Evolutionary conservation across 2,329 filamentous ascomycete genomes (phyloP).

Genomic region (Claviceps maximensis): DNA sequence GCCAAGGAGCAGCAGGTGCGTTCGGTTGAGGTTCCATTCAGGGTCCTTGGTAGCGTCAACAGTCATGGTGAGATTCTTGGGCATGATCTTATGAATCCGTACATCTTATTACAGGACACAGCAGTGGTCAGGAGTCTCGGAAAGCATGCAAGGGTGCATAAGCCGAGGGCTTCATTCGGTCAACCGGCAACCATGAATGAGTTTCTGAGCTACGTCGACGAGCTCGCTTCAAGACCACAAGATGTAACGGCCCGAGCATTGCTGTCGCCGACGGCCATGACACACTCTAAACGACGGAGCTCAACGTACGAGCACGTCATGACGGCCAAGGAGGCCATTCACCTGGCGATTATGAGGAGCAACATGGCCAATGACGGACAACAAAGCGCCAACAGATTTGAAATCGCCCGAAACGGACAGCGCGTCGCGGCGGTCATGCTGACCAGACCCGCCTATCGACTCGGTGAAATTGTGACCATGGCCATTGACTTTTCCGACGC

Average conservation of each 20-base stretch:
- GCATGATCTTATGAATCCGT: constrained; percentile 89
- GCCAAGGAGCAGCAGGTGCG: constrained; percentile 70
- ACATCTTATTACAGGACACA: constrained; percentile 75
- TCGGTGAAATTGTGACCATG: constrained; percentile 77
- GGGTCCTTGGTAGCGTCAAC: constrained; percentile 87
- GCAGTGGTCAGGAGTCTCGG: constrained; percentile 46
- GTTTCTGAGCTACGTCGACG: constrained; percentile 66
- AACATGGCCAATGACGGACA: constrained; percentile 54
- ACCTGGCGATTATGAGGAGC: constrained; percentile 77
- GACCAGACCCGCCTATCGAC: constrained; percentile 72
- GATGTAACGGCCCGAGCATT: constrained; percentile 45
- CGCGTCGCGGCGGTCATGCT: constrained; percentile 86
- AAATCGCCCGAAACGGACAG: constrained; percentile 84
- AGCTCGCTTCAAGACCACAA: constrained; percentile 49
- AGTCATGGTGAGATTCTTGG: constrained; percentile 76
- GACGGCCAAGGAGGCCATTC: constrained; percentile 72
- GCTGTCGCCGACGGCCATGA: constrained; percentile 54
- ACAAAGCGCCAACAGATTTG: constrained; percentile 82
- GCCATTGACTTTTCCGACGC: constrained; percentile 72
- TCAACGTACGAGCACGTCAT: constrained; percentile 42
- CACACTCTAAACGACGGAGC: constrained; percentile 38
- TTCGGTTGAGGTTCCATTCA: constrained; percentile 85
- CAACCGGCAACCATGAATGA: constrained; percentile 40
- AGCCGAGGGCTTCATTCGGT: constrained; percentile 15
- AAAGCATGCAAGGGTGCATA: constrained; percentile 14